Base-by-base conservation (phyloP, 441 rosid species). In the Raphanus hybrid region DNA sequence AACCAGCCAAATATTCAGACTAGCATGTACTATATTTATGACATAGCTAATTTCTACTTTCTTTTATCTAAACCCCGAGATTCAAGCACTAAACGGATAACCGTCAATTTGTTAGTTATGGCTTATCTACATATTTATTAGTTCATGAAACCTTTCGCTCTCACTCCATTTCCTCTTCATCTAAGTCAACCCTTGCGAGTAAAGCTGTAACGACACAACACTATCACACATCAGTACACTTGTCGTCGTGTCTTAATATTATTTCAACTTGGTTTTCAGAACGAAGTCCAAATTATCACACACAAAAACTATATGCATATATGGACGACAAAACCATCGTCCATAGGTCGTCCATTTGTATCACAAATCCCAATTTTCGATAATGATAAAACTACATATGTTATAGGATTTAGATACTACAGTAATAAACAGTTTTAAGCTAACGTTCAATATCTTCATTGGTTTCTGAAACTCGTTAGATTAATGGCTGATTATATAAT, bases 51-150 rank as follows among this genome's bases (percentile, higher is more conserved):
- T 69, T 50, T 29, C n/a, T 69, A 50, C 20, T 61, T 26, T 62
- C 4, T 61, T 18, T 50, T 4, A 62, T 35, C 9, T 39, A 26
- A 63, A 63, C 2, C 3, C 9, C 35, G 27, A 63, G 59, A 39
- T 39, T 50, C 64, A 54, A 39, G 50, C 75, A 55, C n/a, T 12
- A 69, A 76, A 52, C 26, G 48, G 58, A 63, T 39, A 76, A 39
- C 35, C 54, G 66, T 26, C 50, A 27, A 54, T 8, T 48, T 66
- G 20, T 69, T 63, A 15, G 48, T 12, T n/a, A 52, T 50, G 29
- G 71, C 71, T 64, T 70, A 76, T 76, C 80, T 55, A 70, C 66
- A 41, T 61, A 76, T 76, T 76, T 70, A 76, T 76, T 70, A 76
- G 70, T 54, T 54, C 70, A 76, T 55, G 45, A 52, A 75, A 54